Base-by-base conservation (phyloP, 306 rosid genomes). In the Cicer arietinum region DNA sequence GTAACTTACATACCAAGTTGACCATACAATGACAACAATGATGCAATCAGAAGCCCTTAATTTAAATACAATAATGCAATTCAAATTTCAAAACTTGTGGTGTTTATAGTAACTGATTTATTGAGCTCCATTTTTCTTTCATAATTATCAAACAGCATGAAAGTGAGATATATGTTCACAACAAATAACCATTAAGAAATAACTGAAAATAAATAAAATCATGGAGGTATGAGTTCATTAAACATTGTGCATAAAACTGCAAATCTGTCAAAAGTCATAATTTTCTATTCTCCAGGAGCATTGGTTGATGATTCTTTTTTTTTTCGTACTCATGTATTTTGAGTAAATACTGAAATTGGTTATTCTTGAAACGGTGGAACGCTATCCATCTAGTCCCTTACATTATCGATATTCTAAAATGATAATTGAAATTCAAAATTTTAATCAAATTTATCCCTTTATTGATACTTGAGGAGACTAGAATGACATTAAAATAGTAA, bases 1-100 rank as follows among this genome's bases (percentile, higher is more conserved):
- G 77, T 39, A 75, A 64, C 79, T 69, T 14, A 64, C 47, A 65
- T n/a, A 74, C 74, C 77, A 39, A 82, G 84, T 81, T 84, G 85
- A 76, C 88, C 63, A 46, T 35, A 71, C 52, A 71, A 77, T 61
- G 71, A 75, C 79, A 71, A 67, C 30, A 66, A 76, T 77, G 67
- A 70, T 80, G 69, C 41, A 71, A 56, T 35, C 45, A 58, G 53
- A 82, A 60, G 48, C 62, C 42, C 75, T 44, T 78, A 20, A 67
- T 45, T 74, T 52, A 71, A 63, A 37, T 13, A 30, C 25, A 78
- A 61, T 60, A 8, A 53, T 20, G 59, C 25, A 63, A 37, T 62
- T 72, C 12, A 67, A 57, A 42, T 54, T 41, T 69, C 41, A 62
- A 60, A 46, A 18, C 30, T 5, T 62, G 44, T 60, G 64, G 43